These are phyloP conservation scores for Epichloe aotearoae DNA, from an alignment of 2,329 filamentous ascomycete genomes.

Conservation along the genomic window DNA sequence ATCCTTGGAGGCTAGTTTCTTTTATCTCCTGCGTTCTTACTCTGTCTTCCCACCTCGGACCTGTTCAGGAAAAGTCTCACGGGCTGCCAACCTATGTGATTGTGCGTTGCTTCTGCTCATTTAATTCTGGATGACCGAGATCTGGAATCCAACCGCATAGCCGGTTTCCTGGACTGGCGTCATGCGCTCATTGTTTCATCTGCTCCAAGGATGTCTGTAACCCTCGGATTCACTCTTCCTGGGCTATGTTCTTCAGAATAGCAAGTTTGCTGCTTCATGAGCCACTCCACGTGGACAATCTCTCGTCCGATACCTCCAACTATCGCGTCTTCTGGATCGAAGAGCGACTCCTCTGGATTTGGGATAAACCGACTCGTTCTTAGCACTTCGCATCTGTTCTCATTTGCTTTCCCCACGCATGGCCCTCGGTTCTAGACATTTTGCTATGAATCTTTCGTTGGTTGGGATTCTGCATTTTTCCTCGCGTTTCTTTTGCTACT, in stretches of 20 bases:
- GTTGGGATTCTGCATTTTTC: conserved; percentile 6
- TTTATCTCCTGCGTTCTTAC: conserved; percentile 5
- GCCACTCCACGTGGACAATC: conserved; percentile 14
- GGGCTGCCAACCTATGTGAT: conserved; percentile 9
- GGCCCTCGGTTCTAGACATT: conserved; percentile 1
- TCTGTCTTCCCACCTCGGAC: not conserved
- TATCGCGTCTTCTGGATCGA: conserved; percentile 8
- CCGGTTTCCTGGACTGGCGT: conserved; percentile 14
- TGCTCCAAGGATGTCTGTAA: conserved; percentile 13
- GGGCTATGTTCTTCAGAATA: conserved; percentile 14
- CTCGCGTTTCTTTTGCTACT: not conserved
- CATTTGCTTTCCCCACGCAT: conserved; percentile 1
- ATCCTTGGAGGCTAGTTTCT: not conserved
- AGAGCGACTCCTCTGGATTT: not conserved
- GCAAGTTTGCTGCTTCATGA: conserved; percentile 18
- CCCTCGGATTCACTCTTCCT: conserved; percentile 10
- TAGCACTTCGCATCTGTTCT: conserved; percentile 2
- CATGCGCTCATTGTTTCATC: conserved; percentile 11
- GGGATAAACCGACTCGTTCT: conserved; percentile 4
- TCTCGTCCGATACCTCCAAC: conserved; percentile 11
- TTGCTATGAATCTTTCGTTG: conserved; percentile 12
- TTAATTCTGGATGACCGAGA: conserved; percentile 16
- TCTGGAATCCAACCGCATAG: conserved; percentile 12
- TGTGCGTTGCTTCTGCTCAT: conserved; percentile 14
- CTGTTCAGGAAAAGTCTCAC: not conserved